Conservation (phyloP, 305 asterid genomes). For the Solanum hybrid region DNA sequence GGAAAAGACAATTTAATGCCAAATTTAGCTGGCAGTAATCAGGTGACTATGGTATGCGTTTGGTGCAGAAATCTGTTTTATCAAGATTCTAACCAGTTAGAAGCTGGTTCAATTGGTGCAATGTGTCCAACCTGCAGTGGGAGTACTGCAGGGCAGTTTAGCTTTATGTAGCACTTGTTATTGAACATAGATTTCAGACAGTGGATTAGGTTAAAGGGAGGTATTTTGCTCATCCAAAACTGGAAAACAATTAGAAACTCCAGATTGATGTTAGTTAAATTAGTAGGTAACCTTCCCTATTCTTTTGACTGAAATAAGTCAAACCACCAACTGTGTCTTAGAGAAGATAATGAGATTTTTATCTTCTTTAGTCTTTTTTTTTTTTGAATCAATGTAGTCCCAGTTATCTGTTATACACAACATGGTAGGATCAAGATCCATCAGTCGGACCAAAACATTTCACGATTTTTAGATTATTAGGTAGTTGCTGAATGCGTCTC, state of each 20-base stretch:
- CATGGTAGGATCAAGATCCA: neutral
- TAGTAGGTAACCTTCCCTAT: neutral
- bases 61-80: conserved; percentile 64
- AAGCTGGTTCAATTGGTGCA: conserved; percentile 52
- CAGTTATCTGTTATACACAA: neutral
- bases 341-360: neutral
- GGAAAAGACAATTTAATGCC: conserved; percentile 51
- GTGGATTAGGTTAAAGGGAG: neutral
- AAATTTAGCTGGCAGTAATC: conserved; percentile 24
- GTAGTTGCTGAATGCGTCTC: neutral
- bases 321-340: neutral
- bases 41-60: conserved; percentile 40
- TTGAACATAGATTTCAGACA: neutral
- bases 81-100: conserved; percentile 33
- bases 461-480: neutral
- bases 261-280: neutral
- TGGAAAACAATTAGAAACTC: neutral
- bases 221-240: neutral
- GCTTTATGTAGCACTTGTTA: conserved; percentile 11
- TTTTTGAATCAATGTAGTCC: neutral
- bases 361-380: neutral
- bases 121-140: conserved; percentile 67
- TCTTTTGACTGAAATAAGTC: neutral
- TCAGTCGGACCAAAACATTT: neutral
- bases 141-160: conserved; percentile 35